phyloP scores from a whole-genome alignment of 1,139 yeast genomes.

The Tardiomyces digboiensis region DNA sequence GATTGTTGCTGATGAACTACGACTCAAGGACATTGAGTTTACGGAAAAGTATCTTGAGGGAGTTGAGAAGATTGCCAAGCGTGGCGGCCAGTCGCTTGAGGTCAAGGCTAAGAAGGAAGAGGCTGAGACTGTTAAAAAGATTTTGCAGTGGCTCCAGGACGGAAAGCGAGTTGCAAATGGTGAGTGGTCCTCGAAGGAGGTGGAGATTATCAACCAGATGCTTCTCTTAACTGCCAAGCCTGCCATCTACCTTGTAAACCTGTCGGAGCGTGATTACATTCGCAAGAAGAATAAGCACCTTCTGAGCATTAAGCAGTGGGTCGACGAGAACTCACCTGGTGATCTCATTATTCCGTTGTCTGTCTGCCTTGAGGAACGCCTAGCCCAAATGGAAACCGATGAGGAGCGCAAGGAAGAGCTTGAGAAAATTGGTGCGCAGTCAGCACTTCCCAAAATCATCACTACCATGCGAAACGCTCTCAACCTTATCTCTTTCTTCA shows the following conservation, averaged over 20 bases:
- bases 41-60: constrained; percentile 77
- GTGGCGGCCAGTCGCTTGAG: constrained; percentile 81
- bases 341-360: constrained; percentile 92
- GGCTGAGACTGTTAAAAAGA: constrained; percentile 62
- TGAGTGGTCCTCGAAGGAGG: constrained; percentile 79
- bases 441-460: constrained; percentile 85
- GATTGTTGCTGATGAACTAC: constrained; percentile 76
- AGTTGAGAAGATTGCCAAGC: constrained; percentile 68
- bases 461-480: constrained; percentile 58
- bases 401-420: constrained; percentile 91
- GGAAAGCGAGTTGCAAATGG: constrained; percentile 89
- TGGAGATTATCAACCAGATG: constrained; percentile 84
- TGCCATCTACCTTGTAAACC: constrained; percentile 86
- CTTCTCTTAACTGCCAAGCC: constrained; percentile 87
- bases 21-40: constrained; percentile 91
- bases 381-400: constrained; percentile 79
- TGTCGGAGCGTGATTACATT: constrained; percentile 88
- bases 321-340: constrained; percentile 88
- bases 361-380: constrained; percentile 86
- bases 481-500: constrained; percentile 73
- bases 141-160: constrained; percentile 61
- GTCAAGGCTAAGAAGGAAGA: constrained; percentile 89
- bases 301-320: constrained; percentile 91
- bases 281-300: constrained; percentile 98
- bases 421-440: constrained; percentile 72